Base-by-base conservation (phyloP, 306 rosid species). In the Astragalus membranaceus region DNA sequence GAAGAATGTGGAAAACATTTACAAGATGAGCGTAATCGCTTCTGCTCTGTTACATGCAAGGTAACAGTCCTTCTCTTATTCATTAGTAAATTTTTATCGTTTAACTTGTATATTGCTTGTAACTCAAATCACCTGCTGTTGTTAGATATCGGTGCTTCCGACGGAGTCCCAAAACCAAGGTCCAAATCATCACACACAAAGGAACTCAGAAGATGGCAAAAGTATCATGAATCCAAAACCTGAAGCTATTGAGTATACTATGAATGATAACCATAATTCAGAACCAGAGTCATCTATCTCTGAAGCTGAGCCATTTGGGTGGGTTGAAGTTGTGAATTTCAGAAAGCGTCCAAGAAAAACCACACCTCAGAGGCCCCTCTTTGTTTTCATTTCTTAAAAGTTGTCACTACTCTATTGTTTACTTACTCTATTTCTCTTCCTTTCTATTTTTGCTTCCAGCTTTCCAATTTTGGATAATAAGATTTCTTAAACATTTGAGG, bases 21-120 rank as follows among this genome's bases (percentile, higher is more conserved):
- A 7, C 99, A 83, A 83, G 99, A 94, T 70, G 81, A 82, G 75
- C 87, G 91, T 9, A 94, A 91, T 67, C 82, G 87, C 75, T 94
- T 83, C 79, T 94, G 99, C 79, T 94, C 99, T 41, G 87, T 94
- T 61, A 84, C 90, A 47, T 94, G 99, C 87, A 94, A 94, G 93
- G 99, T 94, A 87, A 79, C 54, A 26, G 8, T 42, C 55, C 53
- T 59, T 15, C 15, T 76, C 46, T 65, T 61, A 30, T 52, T 23
- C 10, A 32, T 52, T 74, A 32, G 77, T 6, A 7, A 69, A 23
- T 9, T 69, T 42, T 55, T 44, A 36, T 10, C 41, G 1, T 39
- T 33, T 64, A 44, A n/a, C 50, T 62, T 59, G 14, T 41, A 37
- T 47, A 49, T 73, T 6, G 7, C 29, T 35, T 73, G 2, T 69